Evolutionary conservation across 2,329 filamentous ascomycete genomes (phyloP), one percentile per base, ranked within the genome.

Genomic region (Zymoseptoria pseudotritici): DNA sequence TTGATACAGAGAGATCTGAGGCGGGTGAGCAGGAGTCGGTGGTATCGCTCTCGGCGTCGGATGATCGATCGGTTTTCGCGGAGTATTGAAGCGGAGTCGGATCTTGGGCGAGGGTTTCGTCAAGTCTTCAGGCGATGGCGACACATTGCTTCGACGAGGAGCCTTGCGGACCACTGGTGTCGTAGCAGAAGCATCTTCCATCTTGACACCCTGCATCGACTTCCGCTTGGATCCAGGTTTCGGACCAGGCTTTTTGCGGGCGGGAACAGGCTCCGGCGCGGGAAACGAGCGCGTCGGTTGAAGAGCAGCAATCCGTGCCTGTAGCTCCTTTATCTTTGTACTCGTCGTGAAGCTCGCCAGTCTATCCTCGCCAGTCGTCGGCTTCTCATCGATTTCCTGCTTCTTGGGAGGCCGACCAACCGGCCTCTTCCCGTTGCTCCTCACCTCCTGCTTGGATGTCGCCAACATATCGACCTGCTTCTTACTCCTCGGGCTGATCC

Each of bases 21-120:
- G 71, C 10, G 71, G 71, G 17, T 63, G 61, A 19, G 63, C 55
- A 24, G 70, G 68, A 17, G 63, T 61, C n/a, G 66, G 63, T 19
- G 64, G 61, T 19, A 67, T 64, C 9, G 71, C 70, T 19, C 68
- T 65, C 3, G 73, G 72, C 64, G 73, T 71, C 13, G 67, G 70
- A 29, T 69, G 66, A 13, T 65, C 56, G 10, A 73, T 58, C 36
- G 58, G 22, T 17, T 58, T 59, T 54, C 66, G 62, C 5, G 61
- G 31, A 10, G 61, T 51, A 52, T 60, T 66, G 56, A 72, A 61
- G 50, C 67, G 68, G 20, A 74, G 64, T 56, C 67, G 70, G 56
- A 73, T 62, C 57, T 63, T 66, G 6, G 72, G 70, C 7, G 66
- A 64, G 17, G 67, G 63, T n/a, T 63, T 65, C 11, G 60, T 57